Base-by-base conservation (phyloP, 2,329 filamentous ascomycete species). In the Claviceps citrina region DNA sequence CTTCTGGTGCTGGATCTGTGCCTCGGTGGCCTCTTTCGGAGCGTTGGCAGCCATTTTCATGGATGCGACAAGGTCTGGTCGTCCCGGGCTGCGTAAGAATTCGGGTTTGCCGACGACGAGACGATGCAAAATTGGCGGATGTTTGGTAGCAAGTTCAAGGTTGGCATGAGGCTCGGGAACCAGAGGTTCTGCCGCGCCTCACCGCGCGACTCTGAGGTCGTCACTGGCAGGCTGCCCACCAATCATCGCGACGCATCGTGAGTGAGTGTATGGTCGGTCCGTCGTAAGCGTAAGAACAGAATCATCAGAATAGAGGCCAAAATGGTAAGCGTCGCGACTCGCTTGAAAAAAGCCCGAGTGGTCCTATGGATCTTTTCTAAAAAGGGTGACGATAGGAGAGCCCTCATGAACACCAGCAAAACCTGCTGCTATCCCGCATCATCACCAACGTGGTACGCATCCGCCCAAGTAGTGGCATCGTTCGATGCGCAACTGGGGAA, bases 391-490 rank as follows among this genome's bases (percentile, higher is more conserved):
- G 2, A 19, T 38, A 81, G 89, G 91, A 98, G 62, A 94, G 84
- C 54, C 91, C 91, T 30, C 91, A 98, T 57, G 91, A 96, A 59
- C 87, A 96, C 52, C 91, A 96, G 68, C 89, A 98, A 69, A 93
- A 82, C 54, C 70, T 94, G 39, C 71, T 98, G 52, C 74, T 96
- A 34, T 91, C 85, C 18, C 84, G 91, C 46, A 95, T 98, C 64
- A 93, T 95, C 64, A 91, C 81, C 56, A 98, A 98, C 56, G 87
- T 96, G 55, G 89, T 96, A 73, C 57, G 84, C 32, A 38, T 26
- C 39, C 13, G 18, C 30, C 4, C n/a, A 15, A n/a, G 35, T 13
- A 13, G 13, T 28, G 18, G 20, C 8, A 24, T 8, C 22, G n/a
- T 25, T 25, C n/a, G n/a, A 6, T 20, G 13, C 24, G 5, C 22